These are phyloP conservation scores for Cryphonectria parasitica DNA, from an alignment of 2,329 filamentous ascomycete species.

Conservation along the genomic window DNA sequence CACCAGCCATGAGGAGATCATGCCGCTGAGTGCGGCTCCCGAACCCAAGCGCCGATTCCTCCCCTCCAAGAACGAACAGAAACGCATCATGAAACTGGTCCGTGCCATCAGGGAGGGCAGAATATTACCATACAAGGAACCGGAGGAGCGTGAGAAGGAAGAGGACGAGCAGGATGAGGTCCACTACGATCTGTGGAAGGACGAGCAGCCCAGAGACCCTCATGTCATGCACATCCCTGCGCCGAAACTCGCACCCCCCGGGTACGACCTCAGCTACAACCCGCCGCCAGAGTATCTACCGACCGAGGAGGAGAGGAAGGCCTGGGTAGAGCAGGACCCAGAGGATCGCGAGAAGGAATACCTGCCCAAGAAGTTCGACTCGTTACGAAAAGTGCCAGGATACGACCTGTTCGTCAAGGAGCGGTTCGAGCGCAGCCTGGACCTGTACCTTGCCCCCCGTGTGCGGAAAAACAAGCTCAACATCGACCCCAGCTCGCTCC, in stretches of 20 bases:
- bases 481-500: slow-evolving; percentile 89
- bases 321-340: slow-evolving; percentile 84
- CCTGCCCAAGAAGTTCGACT: slow-evolving; percentile 78
- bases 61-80: slow-evolving; percentile 95
- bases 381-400: slow-evolving; percentile 87
- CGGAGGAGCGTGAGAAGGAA: slow-evolving; percentile 67
- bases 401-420: slow-evolving; percentile 93
- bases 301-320: slow-evolving; percentile 78
- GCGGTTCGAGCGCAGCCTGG: slow-evolving; percentile 91
- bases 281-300: slow-evolving; percentile 94
- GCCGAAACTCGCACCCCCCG: slow-evolving; percentile 89
- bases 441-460: slow-evolving; percentile 88
- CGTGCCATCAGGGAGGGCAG: slow-evolving; percentile 92
- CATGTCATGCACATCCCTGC: slow-evolving; percentile 95
- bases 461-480: slow-evolving; percentile 93
- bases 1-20: slow-evolving; percentile 84
- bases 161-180: slow-evolving; percentile 72
- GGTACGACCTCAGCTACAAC: slow-evolving; percentile 95
- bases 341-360: slow-evolving; percentile 92
- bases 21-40: slow-evolving; percentile 92
- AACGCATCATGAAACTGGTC: slow-evolving; percentile 95
- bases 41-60: slow-evolving; percentile 96
- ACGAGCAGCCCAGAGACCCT: slow-evolving; percentile 80
- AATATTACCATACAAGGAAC: slow-evolving; percentile 86
- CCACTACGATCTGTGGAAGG: slow-evolving; percentile 92